Evolutionary conservation across 129 eudicot species (phyloP).

Genomic region (Helichrysum umbraculigerum): DNA sequence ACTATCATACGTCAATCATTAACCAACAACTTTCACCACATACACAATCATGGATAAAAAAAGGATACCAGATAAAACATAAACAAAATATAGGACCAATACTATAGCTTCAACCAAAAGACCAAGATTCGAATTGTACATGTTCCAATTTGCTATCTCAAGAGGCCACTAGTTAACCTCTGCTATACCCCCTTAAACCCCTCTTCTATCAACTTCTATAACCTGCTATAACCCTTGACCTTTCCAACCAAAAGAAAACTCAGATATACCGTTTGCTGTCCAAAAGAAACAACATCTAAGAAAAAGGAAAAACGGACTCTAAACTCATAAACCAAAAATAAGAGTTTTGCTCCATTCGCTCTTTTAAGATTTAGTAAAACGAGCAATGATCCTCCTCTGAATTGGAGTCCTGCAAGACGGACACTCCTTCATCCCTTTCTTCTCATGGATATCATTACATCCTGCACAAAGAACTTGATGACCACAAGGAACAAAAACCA

Average conservation of each 20-base stretch:
- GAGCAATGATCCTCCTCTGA: constrained; percentile 44
- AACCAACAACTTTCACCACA: neutral
- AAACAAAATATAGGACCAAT: constrained; percentile 4
- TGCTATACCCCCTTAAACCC: constrained; percentile 17
- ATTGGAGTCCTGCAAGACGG: constrained; percentile 68
- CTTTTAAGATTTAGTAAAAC: constrained; percentile 29
- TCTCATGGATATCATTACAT: constrained; percentile 56
- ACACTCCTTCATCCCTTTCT: constrained; percentile 57
- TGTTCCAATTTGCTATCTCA: constrained; percentile 23
- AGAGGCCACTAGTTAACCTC: constrained; percentile 13
- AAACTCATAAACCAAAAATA: neutral
- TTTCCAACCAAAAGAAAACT: neutral
- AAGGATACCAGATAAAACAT: neutral
- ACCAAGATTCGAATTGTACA: constrained; percentile 20
- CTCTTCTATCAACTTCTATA: constrained; percentile 14
- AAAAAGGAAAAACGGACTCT: neutral
- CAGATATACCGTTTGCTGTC: neutral
- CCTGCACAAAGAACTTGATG: constrained; percentile 63
- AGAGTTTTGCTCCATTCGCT: neutral
- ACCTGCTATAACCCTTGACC: neutral
- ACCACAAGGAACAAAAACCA: constrained; percentile 73
- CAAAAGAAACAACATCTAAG: constrained; percentile 1
- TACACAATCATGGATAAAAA: neutral
- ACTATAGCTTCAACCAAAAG: constrained; percentile 12
- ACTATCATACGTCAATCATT: neutral